Percentiles rank a stretch among this genome's conserved stretches.
These are phyloP conservation scores for Geotrichum histeridarum DNA, from an alignment of 1,139 yeast species.

Conservation along the genomic window DNA sequence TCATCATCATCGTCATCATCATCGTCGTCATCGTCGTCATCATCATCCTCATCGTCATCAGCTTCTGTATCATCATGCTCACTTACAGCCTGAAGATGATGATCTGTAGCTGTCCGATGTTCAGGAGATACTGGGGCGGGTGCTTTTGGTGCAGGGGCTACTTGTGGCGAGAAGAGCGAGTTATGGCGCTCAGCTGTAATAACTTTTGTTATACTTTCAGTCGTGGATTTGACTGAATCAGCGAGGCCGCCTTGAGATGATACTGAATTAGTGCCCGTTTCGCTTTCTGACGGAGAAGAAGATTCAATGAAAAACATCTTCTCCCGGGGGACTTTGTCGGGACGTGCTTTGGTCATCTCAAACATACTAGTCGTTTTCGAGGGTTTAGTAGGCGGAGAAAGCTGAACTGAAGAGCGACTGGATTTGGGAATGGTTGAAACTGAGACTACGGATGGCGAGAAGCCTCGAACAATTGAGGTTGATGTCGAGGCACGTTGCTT, in stretches of 20 bases:
- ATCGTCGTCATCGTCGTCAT: slow-evolving; percentile 31
- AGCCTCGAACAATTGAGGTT: slow-evolving; percentile 46
- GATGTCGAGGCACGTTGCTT: slow-evolving; percentile 34
- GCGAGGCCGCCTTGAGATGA: slow-evolving; percentile 13
- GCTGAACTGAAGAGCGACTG: slow-evolving; percentile 3
- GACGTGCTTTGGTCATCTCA: slow-evolving; percentile 27
- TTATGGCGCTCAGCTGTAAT: slow-evolving; percentile 3
- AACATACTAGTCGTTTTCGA: slow-evolving; percentile 8
- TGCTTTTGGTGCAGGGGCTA: neutral
- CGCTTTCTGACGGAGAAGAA: slow-evolving; percentile 49
- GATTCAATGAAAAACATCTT: slow-evolving; percentile 65
- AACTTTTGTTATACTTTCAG: neutral
- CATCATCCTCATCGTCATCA: slow-evolving; percentile 25
- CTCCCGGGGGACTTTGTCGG: slow-evolving; percentile 34
- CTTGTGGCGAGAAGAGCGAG: slow-evolving; percentile 8
- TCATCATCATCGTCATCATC: slow-evolving; percentile 41
- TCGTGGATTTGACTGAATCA: neutral
- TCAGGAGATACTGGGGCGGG: slow-evolving; percentile 7
- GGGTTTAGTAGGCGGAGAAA: slow-evolving; percentile 11
- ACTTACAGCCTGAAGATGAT: slow-evolving; percentile 38
- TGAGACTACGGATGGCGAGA: slow-evolving; percentile 41
- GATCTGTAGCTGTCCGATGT: slow-evolving; percentile 23
- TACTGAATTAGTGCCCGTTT: slow-evolving; percentile 20
- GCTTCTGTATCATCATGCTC: slow-evolving; percentile 35
- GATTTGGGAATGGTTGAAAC: slow-evolving; percentile 24